Base-by-base conservation (phyloP, 768 basidiomycete species). In the Psilocybe sp. region DNA sequence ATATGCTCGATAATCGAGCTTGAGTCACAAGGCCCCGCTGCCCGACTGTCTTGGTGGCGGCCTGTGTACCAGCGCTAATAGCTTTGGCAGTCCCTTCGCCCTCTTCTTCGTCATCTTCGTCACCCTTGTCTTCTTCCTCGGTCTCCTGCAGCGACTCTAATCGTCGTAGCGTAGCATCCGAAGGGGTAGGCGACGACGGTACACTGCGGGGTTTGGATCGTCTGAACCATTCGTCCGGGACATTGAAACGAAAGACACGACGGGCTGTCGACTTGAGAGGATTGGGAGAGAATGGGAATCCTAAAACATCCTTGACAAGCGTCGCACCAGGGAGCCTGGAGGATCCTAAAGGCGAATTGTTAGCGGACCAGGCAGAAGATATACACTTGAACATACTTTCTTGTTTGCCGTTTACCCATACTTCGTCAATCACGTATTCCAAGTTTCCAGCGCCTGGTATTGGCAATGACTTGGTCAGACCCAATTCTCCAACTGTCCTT, bases 191-290 rank as follows among this genome's bases (percentile, higher is more conserved):
- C 0, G 79, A 77, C 18, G 72, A 62, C 12, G 81, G 80, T 2
- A 74, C 59, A 35, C 67, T 70, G 0, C 80, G 79, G 6, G 82
- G 77, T 53, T 78, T 86, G 15, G 82, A 80, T 14, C 87, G 79
- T 49, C 82, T 81, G 65, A 82, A 92, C 90, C 85, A 92, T 60
- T 86, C 84, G 46, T 87, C 87, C 1, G 87, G 87, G 7, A 92
- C 80, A 53, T 84, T 87, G 48, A 91, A 77, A 20, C 77, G 74
- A 60, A 87, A 80, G 7, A 56, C 61, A 8, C 80, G 79, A 15
- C 59, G 69, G 1, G 76, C 75, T 23, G 62, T 56, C 3, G 67
- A 58, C n/a, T 69, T 67, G 54, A 75, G 73, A 1, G 73, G 70
- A 55, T 77, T 77, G 9, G 72, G 55, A 44, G 62, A 58, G 35